A percentile compares a stretch with the other conserved stretches of the same genome.
phyloP scores from a whole-genome alignment of 495 filamentous ascomycete genomes.

The Penicillium psychrofluorescens region DNA sequence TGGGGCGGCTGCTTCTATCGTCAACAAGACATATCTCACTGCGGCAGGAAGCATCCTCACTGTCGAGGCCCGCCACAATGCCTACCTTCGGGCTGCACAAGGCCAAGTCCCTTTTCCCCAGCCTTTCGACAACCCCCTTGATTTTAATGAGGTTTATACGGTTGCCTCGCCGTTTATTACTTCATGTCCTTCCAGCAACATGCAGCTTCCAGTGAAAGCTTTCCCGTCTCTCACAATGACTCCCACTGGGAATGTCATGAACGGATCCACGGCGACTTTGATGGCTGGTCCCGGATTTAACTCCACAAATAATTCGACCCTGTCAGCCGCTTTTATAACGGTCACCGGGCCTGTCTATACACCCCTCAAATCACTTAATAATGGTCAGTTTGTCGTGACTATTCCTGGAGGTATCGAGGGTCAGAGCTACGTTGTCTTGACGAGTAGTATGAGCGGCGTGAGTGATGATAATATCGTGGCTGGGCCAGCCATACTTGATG shows the following conservation, averaged over 20 bases:
- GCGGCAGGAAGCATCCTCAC: slow-evolving; percentile 56
- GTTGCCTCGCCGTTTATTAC: slow-evolving; percentile 53
- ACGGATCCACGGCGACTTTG: slow-evolving; percentile 5
- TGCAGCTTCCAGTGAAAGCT: slow-evolving; percentile 48
- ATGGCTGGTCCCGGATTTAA: slow-evolving; percentile 11
- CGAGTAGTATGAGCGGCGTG: slow-evolving; percentile 12
- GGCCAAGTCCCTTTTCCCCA: slow-evolving; percentile 44
- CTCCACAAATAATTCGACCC: not conserved
- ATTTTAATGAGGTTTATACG: slow-evolving; percentile 53
- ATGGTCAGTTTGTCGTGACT: slow-evolving; percentile 25
- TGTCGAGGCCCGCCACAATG: slow-evolving; percentile 53
- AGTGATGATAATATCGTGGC: slow-evolving; percentile 24
- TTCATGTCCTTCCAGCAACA: slow-evolving; percentile 47
- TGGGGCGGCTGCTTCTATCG: slow-evolving; percentile 52
- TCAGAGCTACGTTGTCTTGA: slow-evolving; percentile 32
- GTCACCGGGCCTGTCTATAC: slow-evolving; percentile 30
- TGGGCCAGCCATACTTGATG: slow-evolving; percentile 30
- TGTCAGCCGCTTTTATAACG: slow-evolving; percentile 28
- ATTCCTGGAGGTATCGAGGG: slow-evolving; percentile 26
- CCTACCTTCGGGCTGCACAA: slow-evolving; percentile 47
- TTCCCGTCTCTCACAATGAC: slow-evolving; percentile 38
- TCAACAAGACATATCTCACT: slow-evolving; percentile 45
- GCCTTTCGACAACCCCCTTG: slow-evolving; percentile 50
- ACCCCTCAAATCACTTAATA: slow-evolving; percentile 10
- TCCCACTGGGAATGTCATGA: slow-evolving; percentile 6